Evolutionary conservation across 2,329 filamentous ascomycete genomes (phyloP), one percentile per base, ranked within the genome.

Genomic region (Fusarium praegraminearum): DNA sequence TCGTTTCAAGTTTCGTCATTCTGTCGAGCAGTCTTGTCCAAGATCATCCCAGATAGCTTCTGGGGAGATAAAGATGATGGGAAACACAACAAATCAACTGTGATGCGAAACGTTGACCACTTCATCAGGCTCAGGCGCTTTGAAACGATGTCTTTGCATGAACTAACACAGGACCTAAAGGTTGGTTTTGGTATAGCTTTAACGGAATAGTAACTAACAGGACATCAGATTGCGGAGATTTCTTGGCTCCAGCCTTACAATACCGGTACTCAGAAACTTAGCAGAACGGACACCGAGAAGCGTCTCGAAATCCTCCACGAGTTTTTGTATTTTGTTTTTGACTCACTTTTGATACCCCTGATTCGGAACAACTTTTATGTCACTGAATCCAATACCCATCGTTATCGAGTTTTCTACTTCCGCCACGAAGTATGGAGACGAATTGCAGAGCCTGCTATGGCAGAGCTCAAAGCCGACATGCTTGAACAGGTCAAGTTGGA

Each of bases 361-460:
- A 87, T 98, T 49, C 89, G 93, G 35, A 90, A 88, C 67, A 94
- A 96, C 75, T 99, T 99, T 75, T 95, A 98, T 76, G 92, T 98
- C 38, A 99, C 96, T 0, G 96, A 99, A 78, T 96, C 94, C 0
- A 94, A 89, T 67, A 84, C 85, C 2, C 89, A 97, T 76, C 90
- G 91, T 18, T 93, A 96, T 73, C 89, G 89, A 30, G 81, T 98
- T 1, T 97, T 97, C 78, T 99, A 93, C 80, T 98, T 98, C 77
- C 91, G 95, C 6, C 96, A 99, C 70, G 96, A 99, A 78, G 85
- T 96, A 12, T 99, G 96, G 96, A 89, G 87, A 52, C 85, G 85
- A 41, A 79, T 98, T 35, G 89, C 91, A 3, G 90, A 94, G 72
- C 92, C 94, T 9, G 88, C 91, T 0, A 82, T 98, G 76, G 78